Evolutionary conservation across 129 eudicot species (phyloP).

Genomic region (Escallonia herrerae): DNA sequence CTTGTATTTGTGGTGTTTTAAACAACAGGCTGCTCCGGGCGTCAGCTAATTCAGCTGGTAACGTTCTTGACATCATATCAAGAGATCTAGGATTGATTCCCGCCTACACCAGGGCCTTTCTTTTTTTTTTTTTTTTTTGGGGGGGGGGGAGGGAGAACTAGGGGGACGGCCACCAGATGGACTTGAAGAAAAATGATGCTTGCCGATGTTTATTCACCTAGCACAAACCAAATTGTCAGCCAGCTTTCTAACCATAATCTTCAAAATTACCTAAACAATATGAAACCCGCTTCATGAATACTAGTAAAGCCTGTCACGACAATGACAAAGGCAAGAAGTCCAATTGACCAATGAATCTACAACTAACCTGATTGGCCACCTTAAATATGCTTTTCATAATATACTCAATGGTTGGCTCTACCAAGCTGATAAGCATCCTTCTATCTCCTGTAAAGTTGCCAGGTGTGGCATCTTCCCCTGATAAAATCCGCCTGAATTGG

Average conservation of each 20-base stretch:
- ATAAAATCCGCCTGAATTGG: conserved; percentile 27
- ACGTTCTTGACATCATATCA: too few relatives aligned
- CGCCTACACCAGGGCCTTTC: too few relatives aligned
- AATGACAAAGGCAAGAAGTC: conserved; percentile 13
- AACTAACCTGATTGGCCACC: conserved; percentile 50
- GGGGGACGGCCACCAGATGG: too few relatives aligned
- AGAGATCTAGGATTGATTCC: too few relatives aligned
- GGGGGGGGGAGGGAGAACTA: too few relatives aligned
- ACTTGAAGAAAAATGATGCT: background rate
- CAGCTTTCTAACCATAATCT: background rate
- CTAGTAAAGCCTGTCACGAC: background rate
- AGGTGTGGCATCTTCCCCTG: conserved; percentile 29
- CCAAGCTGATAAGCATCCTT: conserved; percentile 43
- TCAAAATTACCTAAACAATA: background rate
- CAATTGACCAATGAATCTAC: background rate
- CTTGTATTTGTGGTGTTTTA: background rate
- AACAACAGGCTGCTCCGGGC: too few relatives aligned
- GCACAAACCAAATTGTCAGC: background rate
- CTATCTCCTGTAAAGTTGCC: conserved; percentile 30
- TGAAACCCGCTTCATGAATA: too few relatives aligned
- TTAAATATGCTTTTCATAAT: conserved; percentile 47
- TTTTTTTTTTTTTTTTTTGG: too few relatives aligned
- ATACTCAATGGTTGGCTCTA: conserved; percentile 86
- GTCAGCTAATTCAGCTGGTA: too few relatives aligned
- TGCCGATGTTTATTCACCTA: background rate